phyloP scores from a whole-genome alignment of 2,329 filamentous ascomycete genomes.

The Xylaria sp. region DNA sequence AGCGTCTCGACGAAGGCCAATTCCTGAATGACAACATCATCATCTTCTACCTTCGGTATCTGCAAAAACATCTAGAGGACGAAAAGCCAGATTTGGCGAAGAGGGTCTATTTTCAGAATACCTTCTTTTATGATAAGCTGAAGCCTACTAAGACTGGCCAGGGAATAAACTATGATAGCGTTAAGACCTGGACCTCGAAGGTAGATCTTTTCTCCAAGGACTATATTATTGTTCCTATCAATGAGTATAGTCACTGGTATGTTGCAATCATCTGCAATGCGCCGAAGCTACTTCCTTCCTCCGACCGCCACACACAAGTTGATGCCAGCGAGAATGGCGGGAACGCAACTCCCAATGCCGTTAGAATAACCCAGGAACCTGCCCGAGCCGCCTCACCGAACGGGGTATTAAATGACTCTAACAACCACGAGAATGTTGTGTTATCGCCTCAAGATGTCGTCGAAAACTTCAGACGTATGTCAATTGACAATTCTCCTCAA shows the following conservation, averaged over 20 bases:
- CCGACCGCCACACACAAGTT: constrained; percentile 6
- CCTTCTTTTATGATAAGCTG: constrained; percentile 85
- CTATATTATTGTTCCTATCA: constrained; percentile 91
- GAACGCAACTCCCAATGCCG: constrained; percentile 24
- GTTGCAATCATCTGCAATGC: constrained; percentile 94
- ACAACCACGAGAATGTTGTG: not conserved
- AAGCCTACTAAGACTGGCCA: constrained; percentile 61
- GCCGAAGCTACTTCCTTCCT: constrained; percentile 59
- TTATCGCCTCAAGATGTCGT: constrained; percentile 28
- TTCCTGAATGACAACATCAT: constrained; percentile 94
- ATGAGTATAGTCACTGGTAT: constrained; percentile 90
- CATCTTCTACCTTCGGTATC: constrained; percentile 80
- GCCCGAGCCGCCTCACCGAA: not conserved
- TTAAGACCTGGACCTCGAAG: constrained; percentile 85
- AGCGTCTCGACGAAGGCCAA: constrained; percentile 79
- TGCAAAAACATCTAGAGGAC: constrained; percentile 65
- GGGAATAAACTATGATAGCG: constrained; percentile 80
- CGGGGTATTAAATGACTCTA: not conserved
- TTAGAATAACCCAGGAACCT: not conserved
- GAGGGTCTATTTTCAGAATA: constrained; percentile 87
- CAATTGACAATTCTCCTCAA: constrained; percentile 31
- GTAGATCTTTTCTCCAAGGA: constrained; percentile 85
- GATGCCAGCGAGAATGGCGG: constrained; percentile 1
- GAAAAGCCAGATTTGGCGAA: constrained; percentile 61
- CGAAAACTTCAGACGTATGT: constrained; percentile 37